These are phyloP conservation scores for Arthrobotrys megalospora DNA, from an alignment of 2,329 filamentous ascomycete genomes.

Conservation along the genomic window DNA sequence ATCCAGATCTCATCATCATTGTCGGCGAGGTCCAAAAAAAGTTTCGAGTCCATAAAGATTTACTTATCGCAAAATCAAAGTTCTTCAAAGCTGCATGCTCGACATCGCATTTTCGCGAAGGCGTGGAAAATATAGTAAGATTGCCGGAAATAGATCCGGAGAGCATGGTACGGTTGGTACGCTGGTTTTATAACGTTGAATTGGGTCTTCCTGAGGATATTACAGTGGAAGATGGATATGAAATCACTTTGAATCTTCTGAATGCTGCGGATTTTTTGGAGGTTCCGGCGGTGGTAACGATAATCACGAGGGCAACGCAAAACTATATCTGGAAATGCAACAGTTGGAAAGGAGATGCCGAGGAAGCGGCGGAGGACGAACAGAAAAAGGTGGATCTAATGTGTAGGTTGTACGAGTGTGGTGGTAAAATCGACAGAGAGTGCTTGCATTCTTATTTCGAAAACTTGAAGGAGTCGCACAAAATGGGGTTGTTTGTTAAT, in stretches of 20 bases:
- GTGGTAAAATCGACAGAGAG: conserved; percentile 21
- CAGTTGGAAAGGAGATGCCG: conserved; percentile 30
- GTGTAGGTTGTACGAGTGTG: conserved; percentile 51
- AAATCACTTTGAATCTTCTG: conserved; percentile 20
- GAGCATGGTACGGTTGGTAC: conserved; percentile 7
- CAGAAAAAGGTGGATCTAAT: conserved; percentile 54
- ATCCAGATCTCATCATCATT: conserved; percentile 28
- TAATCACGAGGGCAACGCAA: conserved; percentile 12
- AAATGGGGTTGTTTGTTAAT: conserved; percentile 50
- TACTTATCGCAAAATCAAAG: conserved; percentile 34
- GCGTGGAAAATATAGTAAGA: conserved; percentile 21
- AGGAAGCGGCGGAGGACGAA: conserved; percentile 33
- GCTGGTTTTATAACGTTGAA: conserved; percentile 41
- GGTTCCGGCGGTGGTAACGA: conserved; percentile 7
- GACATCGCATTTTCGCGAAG: conserved; percentile 40
- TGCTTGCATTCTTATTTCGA: conserved; percentile 34
- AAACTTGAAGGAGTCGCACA: conserved; percentile 32
- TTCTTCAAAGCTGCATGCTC: conserved; percentile 52
- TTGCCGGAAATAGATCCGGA: conserved; percentile 37
- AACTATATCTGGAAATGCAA: conserved; percentile 32
- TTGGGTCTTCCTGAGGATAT: conserved; percentile 33
- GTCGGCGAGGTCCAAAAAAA: conserved; percentile 27
- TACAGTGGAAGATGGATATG: conserved; percentile 35
- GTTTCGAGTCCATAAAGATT: conserved; percentile 33
- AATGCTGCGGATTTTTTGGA: conserved; percentile 52